A percentile compares a stretch with the other conserved stretches of the same genome.
These are phyloP conservation scores for Mycosphaerella sp. DNA, from an alignment of 2,329 filamentous ascomycete species.

Conservation along the genomic window DNA sequence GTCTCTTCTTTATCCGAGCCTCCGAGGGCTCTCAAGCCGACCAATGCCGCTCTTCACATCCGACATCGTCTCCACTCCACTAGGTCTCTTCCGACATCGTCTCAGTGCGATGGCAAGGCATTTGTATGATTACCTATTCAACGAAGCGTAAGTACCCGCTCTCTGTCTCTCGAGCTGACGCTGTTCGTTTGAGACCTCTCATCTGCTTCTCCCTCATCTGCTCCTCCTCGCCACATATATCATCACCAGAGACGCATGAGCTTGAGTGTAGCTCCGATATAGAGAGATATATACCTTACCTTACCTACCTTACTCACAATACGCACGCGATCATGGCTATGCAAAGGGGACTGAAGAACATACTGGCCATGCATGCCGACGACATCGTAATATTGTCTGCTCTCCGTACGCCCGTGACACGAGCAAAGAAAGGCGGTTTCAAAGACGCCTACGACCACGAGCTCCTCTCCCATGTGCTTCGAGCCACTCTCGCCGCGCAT, in stretches of 20 bases:
- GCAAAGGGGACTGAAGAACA: constrained; percentile 58
- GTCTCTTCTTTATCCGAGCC: no score
- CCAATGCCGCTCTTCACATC: no score
- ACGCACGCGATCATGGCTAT: constrained; percentile 17
- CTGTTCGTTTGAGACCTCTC: no score
- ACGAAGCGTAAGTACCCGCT: neutral
- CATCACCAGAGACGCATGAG: neutral
- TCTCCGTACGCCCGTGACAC: constrained; percentile 80
- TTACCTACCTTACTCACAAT: neutral
- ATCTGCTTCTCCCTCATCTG: neutral
- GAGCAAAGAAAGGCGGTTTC: constrained; percentile 74
- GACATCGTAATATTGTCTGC: constrained; percentile 86
- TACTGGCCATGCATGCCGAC: constrained; percentile 70
- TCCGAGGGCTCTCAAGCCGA: no score
- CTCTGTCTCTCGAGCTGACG: neutral
- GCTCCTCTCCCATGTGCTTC: constrained; percentile 61
- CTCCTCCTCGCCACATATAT: neutral
- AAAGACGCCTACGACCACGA: constrained; percentile 89
- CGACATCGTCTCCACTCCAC: no score
- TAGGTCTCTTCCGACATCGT: no score
- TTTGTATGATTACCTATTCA: no score
- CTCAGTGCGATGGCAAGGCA: no score
- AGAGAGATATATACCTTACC: no score
- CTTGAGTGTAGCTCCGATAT: neutral
- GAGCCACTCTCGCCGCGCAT: constrained; percentile 64